Conservation (phyloP, 805 yeast species). For the Cyberlindnera mississippiensis region DNA sequence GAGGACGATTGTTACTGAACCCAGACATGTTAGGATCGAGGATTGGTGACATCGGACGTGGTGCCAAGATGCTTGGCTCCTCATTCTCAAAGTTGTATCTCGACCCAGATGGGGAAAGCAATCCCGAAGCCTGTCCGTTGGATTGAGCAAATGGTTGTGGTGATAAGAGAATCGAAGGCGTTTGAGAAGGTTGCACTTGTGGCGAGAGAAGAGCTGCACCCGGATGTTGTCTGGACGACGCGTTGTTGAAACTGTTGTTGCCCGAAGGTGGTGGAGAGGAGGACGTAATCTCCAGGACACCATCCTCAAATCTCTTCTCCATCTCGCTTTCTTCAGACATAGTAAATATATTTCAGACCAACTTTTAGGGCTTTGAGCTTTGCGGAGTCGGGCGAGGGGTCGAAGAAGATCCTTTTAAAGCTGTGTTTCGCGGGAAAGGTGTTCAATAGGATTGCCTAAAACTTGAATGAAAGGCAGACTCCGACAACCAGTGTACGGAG, state of each 20-base stretch:
- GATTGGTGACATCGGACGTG: slow-evolving; percentile 25
- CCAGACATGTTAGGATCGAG: slow-evolving; percentile 19
- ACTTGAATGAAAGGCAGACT: too few relatives aligned
- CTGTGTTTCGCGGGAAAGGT: too few relatives aligned
- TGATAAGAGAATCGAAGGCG: slow-evolving; percentile 10
- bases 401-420: too few relatives aligned
- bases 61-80: slow-evolving; percentile 14
- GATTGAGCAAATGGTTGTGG: slow-evolving; percentile 13
- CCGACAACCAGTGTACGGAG: slow-evolving; percentile 1
- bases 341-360: too few relatives aligned
- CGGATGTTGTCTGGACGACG: slow-evolving; percentile 32
- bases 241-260: slow-evolving; percentile 4
- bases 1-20: slow-evolving; percentile 20
- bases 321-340: slow-evolving; percentile 8
- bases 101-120: slow-evolving; percentile 40
- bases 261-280: slow-evolving; percentile 8
- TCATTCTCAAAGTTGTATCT: slow-evolving; percentile 27
- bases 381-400: too few relatives aligned
- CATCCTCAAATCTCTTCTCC: slow-evolving; percentile 15
- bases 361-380: too few relatives aligned
- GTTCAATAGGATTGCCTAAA: too few relatives aligned
- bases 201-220: slow-evolving; percentile 39
- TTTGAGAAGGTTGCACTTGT: slow-evolving; percentile 11
- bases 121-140: slow-evolving; percentile 26
- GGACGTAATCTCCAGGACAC: slow-evolving; percentile 11